phyloP scores from a whole-genome alignment of 2,329 filamentous ascomycete species.

The Dothideomycetes sp. region DNA sequence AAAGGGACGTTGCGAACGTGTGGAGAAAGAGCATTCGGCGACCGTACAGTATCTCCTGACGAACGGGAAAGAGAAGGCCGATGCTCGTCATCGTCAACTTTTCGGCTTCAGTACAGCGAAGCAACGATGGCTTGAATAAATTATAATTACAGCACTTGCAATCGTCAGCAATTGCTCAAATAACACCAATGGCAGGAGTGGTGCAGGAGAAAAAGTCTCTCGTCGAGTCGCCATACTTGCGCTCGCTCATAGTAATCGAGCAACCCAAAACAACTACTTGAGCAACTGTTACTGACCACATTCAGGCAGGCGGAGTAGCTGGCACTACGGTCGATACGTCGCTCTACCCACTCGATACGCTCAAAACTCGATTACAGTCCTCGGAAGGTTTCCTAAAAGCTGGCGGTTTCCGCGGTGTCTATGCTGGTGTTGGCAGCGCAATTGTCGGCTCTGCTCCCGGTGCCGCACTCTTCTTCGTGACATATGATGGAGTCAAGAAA shows the following conservation, averaged over 20 bases:
- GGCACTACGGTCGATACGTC: conserved; percentile 95
- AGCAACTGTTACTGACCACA: no score
- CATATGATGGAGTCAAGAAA: conserved; percentile 24
- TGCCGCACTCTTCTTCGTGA: conserved; percentile 83
- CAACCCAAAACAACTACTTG: no score
- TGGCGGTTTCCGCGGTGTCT: conserved; percentile 85
- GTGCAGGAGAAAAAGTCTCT: conserved; percentile 7
- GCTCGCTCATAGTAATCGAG: conserved; percentile 39
- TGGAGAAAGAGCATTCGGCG: no score
- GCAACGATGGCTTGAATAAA: conserved; percentile 9
- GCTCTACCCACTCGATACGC: conserved; percentile 94
- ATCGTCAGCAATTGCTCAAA: conserved; percentile 6
- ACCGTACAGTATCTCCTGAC: no score
- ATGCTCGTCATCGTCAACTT: conserved; percentile 9
- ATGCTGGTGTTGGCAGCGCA: conserved; percentile 82
- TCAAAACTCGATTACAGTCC: conserved; percentile 95
- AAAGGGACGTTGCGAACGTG: no score
- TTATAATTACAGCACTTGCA: conserved; percentile 6
- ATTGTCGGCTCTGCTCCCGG: conserved; percentile 87
- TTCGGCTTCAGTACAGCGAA: conserved; percentile 7
- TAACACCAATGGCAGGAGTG: conserved; percentile 2
- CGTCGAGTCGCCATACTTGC: conserved; percentile 39
- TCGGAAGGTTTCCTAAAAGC: conserved; percentile 65
- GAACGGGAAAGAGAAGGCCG: no score
- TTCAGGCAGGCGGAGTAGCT: conserved; percentile 73